Percentiles rank a stretch among this genome's conserved stretches.
These are phyloP conservation scores for Pulveroboletus frians DNA, from an alignment of 768 basidiomycete genomes.

Conservation along the genomic window DNA sequence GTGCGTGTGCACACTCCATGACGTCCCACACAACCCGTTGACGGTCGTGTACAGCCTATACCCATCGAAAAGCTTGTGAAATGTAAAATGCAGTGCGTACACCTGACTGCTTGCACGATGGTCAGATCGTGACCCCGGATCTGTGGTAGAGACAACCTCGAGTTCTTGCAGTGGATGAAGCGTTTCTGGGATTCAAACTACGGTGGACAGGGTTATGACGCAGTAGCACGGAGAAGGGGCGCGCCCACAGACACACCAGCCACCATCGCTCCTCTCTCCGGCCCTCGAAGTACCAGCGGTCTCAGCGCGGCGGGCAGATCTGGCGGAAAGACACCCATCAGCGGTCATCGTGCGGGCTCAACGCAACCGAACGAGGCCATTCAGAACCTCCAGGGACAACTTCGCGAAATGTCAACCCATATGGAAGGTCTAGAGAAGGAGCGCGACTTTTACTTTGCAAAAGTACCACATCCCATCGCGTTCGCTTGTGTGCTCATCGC, in stretches of 20 bases:
- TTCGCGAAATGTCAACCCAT: constrained; percentile 75
- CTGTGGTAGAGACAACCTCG: constrained; percentile 80
- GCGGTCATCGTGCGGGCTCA: constrained; percentile 62
- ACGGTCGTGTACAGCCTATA: constrained; percentile 60
- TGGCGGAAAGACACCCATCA: constrained; percentile 68
- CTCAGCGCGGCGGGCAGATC: constrained; percentile 40
- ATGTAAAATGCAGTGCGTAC: constrained; percentile 96
- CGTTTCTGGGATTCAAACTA: constrained; percentile 94
- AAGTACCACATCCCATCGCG: constrained; percentile 47
- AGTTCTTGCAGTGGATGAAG: constrained; percentile 97
- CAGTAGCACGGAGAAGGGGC: constrained; percentile 76
- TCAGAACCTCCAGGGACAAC: constrained; percentile 64
- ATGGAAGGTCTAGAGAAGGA: constrained; percentile 95
- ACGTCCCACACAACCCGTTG: not conserved
- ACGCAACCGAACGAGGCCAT: constrained; percentile 65
- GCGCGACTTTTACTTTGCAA: constrained; percentile 97
- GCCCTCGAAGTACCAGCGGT: constrained; percentile 36
- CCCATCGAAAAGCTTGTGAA: constrained; percentile 91
- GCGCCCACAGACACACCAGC: constrained; percentile 71
- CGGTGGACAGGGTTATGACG: constrained; percentile 82
- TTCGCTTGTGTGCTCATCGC: constrained; percentile 4
- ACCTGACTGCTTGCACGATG: constrained; percentile 1
- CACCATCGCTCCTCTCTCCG: constrained; percentile 63
- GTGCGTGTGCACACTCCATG: constrained; percentile 12
- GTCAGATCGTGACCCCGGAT: constrained; percentile 11